phyloP scores from a whole-genome alignment of 176 grass and related monocot genomes.

The Ananas comosus region DNA sequence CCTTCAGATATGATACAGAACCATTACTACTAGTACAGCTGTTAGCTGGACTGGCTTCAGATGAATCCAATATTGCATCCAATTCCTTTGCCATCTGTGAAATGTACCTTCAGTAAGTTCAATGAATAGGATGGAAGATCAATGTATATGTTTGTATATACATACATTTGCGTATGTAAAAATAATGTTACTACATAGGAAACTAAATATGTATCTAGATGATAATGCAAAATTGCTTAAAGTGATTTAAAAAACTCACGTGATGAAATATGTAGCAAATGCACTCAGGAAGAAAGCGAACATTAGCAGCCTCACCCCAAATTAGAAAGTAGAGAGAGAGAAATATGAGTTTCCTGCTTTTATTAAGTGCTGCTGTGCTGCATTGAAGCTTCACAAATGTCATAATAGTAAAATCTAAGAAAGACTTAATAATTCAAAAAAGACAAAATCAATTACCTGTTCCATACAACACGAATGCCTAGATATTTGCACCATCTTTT shows the following conservation, averaged over 20 bases:
- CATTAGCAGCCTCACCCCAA: slow-evolving; percentile 95
- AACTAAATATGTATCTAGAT: not conserved
- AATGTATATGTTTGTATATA: not conserved
- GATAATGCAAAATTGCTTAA: not conserved
- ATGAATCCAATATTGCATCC: slow-evolving; percentile 83
- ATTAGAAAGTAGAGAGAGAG: slow-evolving; percentile 85
- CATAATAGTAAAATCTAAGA: slow-evolving; percentile 9
- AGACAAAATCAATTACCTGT: slow-evolving; percentile 37
- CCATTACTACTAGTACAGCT: slow-evolving; percentile 42
- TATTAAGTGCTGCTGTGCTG: slow-evolving; percentile 69
- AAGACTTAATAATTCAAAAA: slow-evolving; percentile 8
- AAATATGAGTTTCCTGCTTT: slow-evolving; percentile 76
- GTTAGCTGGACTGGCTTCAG: slow-evolving; percentile 49
- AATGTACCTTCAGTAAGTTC: slow-evolving; percentile 20
- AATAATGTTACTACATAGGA: not conserved
- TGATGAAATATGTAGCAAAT: slow-evolving; percentile 98
- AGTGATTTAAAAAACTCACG: slow-evolving; percentile 38
- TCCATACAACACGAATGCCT: slow-evolving; percentile 74
- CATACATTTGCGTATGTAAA: no score
- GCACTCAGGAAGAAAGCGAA: slow-evolving; percentile 92
- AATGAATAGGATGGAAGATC: not conserved
- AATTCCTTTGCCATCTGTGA: slow-evolving; percentile 92
- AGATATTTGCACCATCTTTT: slow-evolving; percentile 91
- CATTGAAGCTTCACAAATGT: slow-evolving; percentile 15
- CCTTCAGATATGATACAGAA: slow-evolving; percentile 56